Conservation (phyloP, 2,329 filamentous ascomycete species). For the Colletotrichum gloeosporioides region DNA sequence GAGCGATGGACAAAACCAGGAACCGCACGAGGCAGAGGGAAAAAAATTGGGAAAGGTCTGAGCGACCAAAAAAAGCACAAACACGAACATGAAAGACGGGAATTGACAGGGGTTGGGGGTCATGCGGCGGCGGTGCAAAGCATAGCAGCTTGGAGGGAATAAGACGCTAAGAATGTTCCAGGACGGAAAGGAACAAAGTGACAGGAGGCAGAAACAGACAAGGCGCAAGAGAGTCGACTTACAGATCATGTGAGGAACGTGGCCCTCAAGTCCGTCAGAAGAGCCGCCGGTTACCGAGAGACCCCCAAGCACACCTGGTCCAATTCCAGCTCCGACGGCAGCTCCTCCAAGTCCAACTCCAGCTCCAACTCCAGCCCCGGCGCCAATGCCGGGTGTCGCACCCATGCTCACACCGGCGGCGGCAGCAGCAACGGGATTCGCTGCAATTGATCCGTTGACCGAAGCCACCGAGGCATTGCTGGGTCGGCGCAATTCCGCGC, state of each 20-base stretch:
- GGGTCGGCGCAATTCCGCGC: slow-evolving; percentile 42
- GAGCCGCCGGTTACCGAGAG: slow-evolving; percentile 15
- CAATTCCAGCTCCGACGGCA: slow-evolving; percentile 19
- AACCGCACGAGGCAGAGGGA: slow-evolving; percentile 22
- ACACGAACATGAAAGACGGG: background rate
- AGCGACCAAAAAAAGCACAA: slow-evolving; percentile 7
- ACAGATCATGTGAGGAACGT: slow-evolving; percentile 55
- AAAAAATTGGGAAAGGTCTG: background rate
- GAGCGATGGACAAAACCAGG: background rate
- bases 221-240: slow-evolving; percentile 34
- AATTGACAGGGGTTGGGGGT: background rate
- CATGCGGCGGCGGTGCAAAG: background rate
- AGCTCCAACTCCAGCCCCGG: slow-evolving; percentile 19
- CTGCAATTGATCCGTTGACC: slow-evolving; percentile 27
- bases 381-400: slow-evolving; percentile 3
- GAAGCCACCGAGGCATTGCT: slow-evolving; percentile 34
- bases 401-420: background rate
- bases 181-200: background rate
- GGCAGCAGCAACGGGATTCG: background rate
- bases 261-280: slow-evolving; percentile 39
- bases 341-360: slow-evolving; percentile 12
- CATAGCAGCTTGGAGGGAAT: background rate
- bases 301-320: slow-evolving; percentile 12
- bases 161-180: background rate
- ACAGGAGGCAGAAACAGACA: background rate